These are phyloP conservation scores for Sherardia arvensis DNA, from an alignment of 257 asterid genomes.

Conservation along the genomic window DNA sequence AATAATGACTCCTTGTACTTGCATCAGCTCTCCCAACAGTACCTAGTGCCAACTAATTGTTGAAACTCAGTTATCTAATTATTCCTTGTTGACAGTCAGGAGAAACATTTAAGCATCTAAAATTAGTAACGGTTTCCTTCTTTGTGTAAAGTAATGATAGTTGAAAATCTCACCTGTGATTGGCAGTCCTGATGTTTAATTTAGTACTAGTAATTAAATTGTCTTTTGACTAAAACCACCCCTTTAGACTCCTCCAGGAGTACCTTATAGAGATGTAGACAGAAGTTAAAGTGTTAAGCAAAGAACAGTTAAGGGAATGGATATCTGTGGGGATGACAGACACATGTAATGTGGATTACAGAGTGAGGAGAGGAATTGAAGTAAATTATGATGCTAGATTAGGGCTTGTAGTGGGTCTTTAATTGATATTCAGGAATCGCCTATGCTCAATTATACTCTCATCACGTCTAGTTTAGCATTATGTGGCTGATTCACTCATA, in stretches of 20 bases:
- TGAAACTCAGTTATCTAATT: background rate
- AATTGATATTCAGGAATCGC: background rate
- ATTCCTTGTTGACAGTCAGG: background rate
- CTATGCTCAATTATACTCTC: background rate
- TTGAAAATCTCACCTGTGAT: background rate
- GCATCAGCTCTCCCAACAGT: too few relatives aligned
- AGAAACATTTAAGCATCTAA: background rate
- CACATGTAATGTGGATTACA: background rate
- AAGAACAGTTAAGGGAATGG: background rate
- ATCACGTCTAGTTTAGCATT: background rate
- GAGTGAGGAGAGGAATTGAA: background rate
- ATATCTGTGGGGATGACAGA: background rate
- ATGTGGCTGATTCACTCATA: background rate
- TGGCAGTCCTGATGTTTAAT: background rate
- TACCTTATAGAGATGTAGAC: too few relatives aligned
- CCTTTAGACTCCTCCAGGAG: background rate
- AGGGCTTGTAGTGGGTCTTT: background rate
- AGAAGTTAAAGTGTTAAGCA: background rate
- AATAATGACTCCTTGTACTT: background rate
- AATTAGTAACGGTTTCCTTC: background rate
- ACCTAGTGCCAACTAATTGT: background rate
- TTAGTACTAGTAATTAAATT: background rate
- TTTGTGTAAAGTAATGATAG: background rate
- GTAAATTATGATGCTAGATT: background rate
- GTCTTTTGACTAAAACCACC: background rate